A percentile compares a stretch with the other conserved stretches of the same genome.
phyloP scores from a whole-genome alignment of 2,329 filamentous ascomycete species.

The Ceratocystis destructans region DNA sequence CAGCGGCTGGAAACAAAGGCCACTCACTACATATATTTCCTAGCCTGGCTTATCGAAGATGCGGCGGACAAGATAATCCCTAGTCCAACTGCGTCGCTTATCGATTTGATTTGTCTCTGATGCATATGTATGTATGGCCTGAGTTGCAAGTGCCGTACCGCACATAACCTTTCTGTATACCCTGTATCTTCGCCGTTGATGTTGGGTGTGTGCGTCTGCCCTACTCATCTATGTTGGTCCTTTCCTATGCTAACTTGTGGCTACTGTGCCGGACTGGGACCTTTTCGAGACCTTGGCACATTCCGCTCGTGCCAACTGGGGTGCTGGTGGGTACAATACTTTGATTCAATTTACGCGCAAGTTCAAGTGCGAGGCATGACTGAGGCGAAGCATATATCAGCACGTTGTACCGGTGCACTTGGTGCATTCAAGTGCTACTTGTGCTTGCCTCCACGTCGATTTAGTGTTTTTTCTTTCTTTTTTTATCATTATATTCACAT shows the following conservation, averaged over 20 bases:
- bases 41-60: too few relatives aligned
- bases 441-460: not conserved
- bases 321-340: not conserved
- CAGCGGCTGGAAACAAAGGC: not conserved
- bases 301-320: not conserved
- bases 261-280: not conserved
- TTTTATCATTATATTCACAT: not conserved
- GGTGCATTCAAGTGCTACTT: not conserved
- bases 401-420: not conserved
- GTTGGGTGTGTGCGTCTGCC: not conserved
- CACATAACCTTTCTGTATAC: too few relatives aligned
- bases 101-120: not conserved
- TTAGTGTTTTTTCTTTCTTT: not conserved
- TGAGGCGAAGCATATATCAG: not conserved
- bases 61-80: not conserved
- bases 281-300: not conserved
- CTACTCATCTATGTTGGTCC: not conserved
- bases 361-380: not conserved
- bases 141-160: not conserved
- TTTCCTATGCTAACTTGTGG: too few relatives aligned
- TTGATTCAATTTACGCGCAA: too few relatives aligned
- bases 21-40: not conserved
- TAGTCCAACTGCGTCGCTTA: not conserved
- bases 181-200: not conserved
- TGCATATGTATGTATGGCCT: not conserved